Base-by-base conservation (phyloP, 768 basidiomycete genomes). In the Dictyophora rubrovolvata region DNA sequence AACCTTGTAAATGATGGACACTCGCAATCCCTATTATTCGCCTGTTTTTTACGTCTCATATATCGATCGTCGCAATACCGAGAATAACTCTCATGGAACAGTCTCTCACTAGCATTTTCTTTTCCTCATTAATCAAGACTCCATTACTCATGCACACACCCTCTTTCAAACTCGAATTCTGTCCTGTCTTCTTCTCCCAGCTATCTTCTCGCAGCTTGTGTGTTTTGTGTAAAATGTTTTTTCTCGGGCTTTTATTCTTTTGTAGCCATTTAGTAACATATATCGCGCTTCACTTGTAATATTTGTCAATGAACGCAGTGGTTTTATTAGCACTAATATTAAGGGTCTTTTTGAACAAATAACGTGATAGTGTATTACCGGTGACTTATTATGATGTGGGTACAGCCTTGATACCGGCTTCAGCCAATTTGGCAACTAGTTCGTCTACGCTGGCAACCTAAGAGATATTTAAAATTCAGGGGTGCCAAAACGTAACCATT, bases 361-460 rank as follows among this genome's bases (percentile, higher is more conserved):
- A 28, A 28, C 28, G 28, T 28, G 28, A 28, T 28, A 28, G 28
- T 42, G 42, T 42, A 14, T n/a, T 42, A 42, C 10, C n/a, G n/a
- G 18, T 52, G 48, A 42, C 6, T 56, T n/a, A 22, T 55, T 21
- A 46, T 47, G 33, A 59, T n/a, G 34, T 54, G 50, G 52, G 23
- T 56, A 55, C 20, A 60, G 59, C 54, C 42, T 46, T 49, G 57
- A 61, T 56, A 8, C 95, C 95, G 22, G 86, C 92, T 63, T 90
- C 89, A 72, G 90, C 93, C 58, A 99, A 79, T 75, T 88, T 95
- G 21, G 77, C 81, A 4, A 97, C 79, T 7, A 98, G 77, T 71
- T 95, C 90, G 63, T 95, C 95, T 0, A 98, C 94, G 52, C 74
- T 86, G 56, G 79, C 83, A 47, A 97, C 84, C 84, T 85, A 63